Percentiles rank a stretch among this genome's conserved stretches.
Conservation (phyloP, 2,329 filamentous ascomycete genomes). For the Fusarium oligoseptatum region DNA sequence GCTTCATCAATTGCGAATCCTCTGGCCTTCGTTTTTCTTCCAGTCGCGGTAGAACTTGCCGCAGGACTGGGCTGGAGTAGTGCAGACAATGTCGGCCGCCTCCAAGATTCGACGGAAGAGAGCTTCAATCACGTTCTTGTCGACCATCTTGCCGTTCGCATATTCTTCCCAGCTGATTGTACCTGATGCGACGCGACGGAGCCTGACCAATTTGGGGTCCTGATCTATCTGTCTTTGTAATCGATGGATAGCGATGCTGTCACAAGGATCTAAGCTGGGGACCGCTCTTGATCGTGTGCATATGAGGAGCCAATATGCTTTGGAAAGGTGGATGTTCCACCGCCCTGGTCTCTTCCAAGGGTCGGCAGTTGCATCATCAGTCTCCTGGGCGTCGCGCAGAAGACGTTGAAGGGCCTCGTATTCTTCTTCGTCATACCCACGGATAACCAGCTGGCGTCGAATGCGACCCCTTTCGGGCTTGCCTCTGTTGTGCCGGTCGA, state of each 20-base stretch:
- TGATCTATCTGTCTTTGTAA: fast-evolving
- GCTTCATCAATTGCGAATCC: not conserved
- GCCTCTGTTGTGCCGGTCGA: not conserved
- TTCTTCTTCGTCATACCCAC: not conserved
- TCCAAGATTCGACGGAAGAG: not conserved
- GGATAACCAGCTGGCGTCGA: not conserved
- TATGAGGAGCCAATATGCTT: fast-evolving
- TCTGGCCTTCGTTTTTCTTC: not conserved
- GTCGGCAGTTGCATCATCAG: not conserved
- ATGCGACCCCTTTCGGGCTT: no score
- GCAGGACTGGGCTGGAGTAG: not conserved
- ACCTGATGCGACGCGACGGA: not conserved
- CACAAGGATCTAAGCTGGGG: not conserved
- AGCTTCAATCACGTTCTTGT: not conserved
- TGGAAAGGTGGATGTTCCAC: not conserved
- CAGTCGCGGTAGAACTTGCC: not conserved
- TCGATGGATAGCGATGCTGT: not conserved
- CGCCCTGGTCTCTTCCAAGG: not conserved
- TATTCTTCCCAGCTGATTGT: not conserved
- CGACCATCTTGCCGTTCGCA: not conserved
- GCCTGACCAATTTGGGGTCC: not conserved
- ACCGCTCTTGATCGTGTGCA: not conserved
- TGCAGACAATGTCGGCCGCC: not conserved
- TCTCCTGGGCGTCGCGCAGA: not conserved
- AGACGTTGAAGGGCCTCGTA: not conserved